Conservation (phyloP, 1,284 basidiomycete genomes). For the Termitomyces sp. region DNA sequence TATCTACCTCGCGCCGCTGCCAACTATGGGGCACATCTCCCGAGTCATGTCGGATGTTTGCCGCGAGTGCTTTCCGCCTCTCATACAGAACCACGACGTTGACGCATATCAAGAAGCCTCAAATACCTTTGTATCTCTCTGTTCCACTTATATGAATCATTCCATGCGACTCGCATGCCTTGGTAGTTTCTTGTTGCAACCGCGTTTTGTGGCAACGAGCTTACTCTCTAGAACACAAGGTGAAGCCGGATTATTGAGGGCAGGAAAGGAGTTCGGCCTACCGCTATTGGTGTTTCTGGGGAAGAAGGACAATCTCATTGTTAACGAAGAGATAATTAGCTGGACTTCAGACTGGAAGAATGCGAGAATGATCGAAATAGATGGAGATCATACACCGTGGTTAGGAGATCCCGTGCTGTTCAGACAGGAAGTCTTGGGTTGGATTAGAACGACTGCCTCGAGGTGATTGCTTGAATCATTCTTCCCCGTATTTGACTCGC, state of each 20-base stretch:
- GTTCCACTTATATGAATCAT: constrained; percentile 25
- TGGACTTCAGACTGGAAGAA: constrained; percentile 25
- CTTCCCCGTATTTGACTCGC: not conserved
- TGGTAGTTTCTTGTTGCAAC: constrained; percentile 30
- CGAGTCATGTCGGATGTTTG: constrained; percentile 16
- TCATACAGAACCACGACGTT: constrained; percentile 22
- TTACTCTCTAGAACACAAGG: constrained; percentile 31
- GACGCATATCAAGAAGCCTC: constrained; percentile 25
- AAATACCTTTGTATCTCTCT: constrained; percentile 27
- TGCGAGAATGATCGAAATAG: constrained; percentile 24
- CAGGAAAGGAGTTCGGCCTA: constrained; percentile 22
- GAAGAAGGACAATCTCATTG: constrained; percentile 26
- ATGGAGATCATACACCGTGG: constrained; percentile 31
- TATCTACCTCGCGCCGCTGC: constrained; percentile 30
- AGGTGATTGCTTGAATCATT: constrained; percentile 5
- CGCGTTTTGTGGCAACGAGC: constrained; percentile 23
- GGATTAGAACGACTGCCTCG: constrained; percentile 14
- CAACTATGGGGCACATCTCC: constrained; percentile 27
- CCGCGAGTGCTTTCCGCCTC: constrained; percentile 18
- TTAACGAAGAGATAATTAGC: constrained; percentile 22
- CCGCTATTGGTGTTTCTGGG: constrained; percentile 32
- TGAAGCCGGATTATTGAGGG: constrained; percentile 22
- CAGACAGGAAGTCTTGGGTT: constrained; percentile 16
- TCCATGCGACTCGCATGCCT: constrained; percentile 28
- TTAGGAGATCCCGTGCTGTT: constrained; percentile 17